A percentile compares a stretch with the other conserved stretches of the same genome.
phyloP scores from a whole-genome alignment of 345 rosid genomes.

The Heritiera littoralis region DNA sequence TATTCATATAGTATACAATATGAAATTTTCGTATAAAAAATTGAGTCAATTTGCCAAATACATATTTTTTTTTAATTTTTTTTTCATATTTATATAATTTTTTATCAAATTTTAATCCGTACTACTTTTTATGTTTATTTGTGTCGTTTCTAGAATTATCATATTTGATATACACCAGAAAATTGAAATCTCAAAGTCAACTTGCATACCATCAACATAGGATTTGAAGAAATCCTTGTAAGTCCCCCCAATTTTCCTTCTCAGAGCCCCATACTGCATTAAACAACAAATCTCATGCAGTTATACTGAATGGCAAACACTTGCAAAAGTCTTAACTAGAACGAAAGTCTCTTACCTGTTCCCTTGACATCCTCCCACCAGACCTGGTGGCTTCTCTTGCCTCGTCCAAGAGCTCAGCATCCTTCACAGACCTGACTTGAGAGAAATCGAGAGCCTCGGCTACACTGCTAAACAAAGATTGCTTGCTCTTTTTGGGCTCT shows the following conservation, averaged over 20 bases:
- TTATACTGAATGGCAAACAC: neutral
- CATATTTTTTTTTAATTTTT: no score
- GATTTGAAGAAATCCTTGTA: conserved; percentile 95
- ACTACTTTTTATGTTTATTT: no score
- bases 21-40: no score
- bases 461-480: conserved; percentile 63
- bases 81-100: no score
- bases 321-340: neutral
- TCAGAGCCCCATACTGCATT: conserved; percentile 84
- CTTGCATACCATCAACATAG: conserved; percentile 63
- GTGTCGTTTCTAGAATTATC: no score
- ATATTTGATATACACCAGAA: no score
- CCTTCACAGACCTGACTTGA: conserved; percentile 72
- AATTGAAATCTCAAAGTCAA: neutral
- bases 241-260: conserved; percentile 88
- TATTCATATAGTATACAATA: no score
- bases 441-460: conserved; percentile 86
- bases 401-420: conserved; percentile 73
- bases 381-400: conserved; percentile 73
- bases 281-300: neutral
- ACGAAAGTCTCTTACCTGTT: conserved; percentile 48
- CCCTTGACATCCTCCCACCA: conserved; percentile 65
- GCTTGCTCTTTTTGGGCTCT: conserved; percentile 43
- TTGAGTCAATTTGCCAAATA: no score
- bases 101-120: no score